Evolutionary conservation across 352 stramenopile genomes (phyloP).

Genomic region (Discostella stelligera): DNA sequence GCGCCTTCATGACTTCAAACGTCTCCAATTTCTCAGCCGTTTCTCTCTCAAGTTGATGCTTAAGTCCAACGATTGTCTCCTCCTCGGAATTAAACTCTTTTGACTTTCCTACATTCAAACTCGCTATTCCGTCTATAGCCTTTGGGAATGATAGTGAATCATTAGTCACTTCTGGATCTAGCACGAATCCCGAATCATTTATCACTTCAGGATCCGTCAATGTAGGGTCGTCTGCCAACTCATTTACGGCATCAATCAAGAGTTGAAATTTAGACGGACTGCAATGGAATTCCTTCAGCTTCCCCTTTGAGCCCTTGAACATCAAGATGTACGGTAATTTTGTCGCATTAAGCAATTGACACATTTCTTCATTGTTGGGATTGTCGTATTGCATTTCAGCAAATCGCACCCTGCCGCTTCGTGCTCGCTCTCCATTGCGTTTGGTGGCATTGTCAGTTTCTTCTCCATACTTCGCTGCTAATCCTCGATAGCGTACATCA

Average conservation of each 20-base stretch:
- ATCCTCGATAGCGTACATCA: conserved; percentile 47
- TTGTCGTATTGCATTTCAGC: conserved; percentile 48
- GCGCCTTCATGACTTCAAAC: conserved; percentile 36
- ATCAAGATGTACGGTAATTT: conserved; percentile 49
- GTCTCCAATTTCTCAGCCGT: conserved; percentile 33
- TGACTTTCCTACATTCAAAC: background rate
- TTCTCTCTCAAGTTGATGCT: conserved; percentile 7
- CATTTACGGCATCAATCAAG: conserved; percentile 43
- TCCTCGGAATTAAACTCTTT: background rate
- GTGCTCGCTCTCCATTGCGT: background rate
- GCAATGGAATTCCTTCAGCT: conserved; percentile 44
- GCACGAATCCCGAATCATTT: background rate
- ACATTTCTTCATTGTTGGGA: conserved; percentile 52
- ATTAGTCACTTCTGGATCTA: background rate
- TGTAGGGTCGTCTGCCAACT: conserved; percentile 22
- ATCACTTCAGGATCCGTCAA: background rate
- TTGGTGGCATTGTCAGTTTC: conserved; percentile 12
- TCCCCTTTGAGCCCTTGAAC: conserved; percentile 43
- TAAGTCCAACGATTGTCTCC: conserved; percentile 5
- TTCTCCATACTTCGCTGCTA: conserved; percentile 37
- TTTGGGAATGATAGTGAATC: background rate
- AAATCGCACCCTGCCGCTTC: conserved; percentile 30
- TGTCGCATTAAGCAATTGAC: conserved; percentile 39
- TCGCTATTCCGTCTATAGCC: background rate
- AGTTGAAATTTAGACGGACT: conserved; percentile 28